These are phyloP conservation scores for Crithidia fasciculata DNA, from an alignment of 208 protist genomes.

Conservation along the genomic window DNA sequence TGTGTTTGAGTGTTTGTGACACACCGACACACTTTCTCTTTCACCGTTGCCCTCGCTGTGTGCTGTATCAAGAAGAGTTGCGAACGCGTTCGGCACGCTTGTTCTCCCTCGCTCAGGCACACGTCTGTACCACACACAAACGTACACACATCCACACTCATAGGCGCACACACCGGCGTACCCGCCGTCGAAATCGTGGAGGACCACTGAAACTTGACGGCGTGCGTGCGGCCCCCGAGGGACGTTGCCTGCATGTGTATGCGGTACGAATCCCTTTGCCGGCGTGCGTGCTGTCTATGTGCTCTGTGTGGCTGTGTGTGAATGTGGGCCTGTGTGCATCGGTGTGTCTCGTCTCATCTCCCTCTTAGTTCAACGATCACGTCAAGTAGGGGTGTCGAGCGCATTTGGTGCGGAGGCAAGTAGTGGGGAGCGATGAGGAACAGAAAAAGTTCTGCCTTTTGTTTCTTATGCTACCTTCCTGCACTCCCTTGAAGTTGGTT, in stretches of 20 bases:
- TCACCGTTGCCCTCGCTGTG: too few relatives aligned
- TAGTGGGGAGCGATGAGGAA: neutral
- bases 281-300: neutral
- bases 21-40: too few relatives aligned
- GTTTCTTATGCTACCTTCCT: neutral
- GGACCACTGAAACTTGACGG: too few relatives aligned
- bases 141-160: too few relatives aligned
- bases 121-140: neutral
- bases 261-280: neutral
- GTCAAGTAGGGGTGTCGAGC: neutral
- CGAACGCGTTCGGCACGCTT: too few relatives aligned
- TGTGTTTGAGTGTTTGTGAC: neutral
- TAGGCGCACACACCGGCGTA: too few relatives aligned
- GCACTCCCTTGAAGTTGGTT: neutral
- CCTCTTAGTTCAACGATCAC: neutral
- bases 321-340: neutral
- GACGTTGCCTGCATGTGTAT: constrained; percentile 28
- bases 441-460: neutral
- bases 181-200: too few relatives aligned
- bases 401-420: neutral
- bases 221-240: neutral
- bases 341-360: neutral
- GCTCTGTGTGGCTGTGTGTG: constrained; percentile 1
- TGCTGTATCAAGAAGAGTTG: too few relatives aligned
- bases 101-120: too few relatives aligned